Base-by-base conservation (phyloP, 306 rosid genomes). In the Gastrolobium bilobum region DNA sequence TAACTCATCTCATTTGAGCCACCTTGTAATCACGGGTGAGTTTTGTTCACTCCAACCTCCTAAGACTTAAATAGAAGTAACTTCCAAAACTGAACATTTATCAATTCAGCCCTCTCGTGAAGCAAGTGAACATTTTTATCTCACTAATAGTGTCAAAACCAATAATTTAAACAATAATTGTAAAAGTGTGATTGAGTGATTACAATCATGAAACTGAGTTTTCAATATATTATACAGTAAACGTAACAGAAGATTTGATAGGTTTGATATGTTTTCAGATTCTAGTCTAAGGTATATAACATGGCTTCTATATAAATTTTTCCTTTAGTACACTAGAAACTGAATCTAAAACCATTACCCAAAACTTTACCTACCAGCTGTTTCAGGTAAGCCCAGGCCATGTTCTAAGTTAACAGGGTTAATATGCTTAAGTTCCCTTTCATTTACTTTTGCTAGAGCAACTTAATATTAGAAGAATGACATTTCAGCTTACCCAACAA, bases 401-500 rank as follows among this genome's bases (percentile, higher is more conserved):
- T 38, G 40, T 62, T 59, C 50, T 11, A 10, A 4, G 63, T 11
- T 63, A 62, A 10, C 2, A 63, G 6, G 34, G 5, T 76, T 8
- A 43, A 35, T 33, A 44, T 9, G 51, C n/a, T 60, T 7, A 37
- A 29, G 31, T 11, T 10, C 56, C 39, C 56, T 10, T 15, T 63
- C n/a, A 33, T 20, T 33, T 15, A 62, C 50, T 39, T 37, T 11
- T 74, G 13, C 11, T 35, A 4, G 53, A 47, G 47, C 20, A 67
- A 47, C 29, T 50, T 39, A 53, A 51, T 60, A 5, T 53, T 42
- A 52, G 11, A 58, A 57, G 10, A 39, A 10, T 44, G 51, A 48
- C 13, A 62, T n/a, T 76, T 51, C 2, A 37, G 54, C 89, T 86
- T 84, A 92, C 97, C 97, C 89, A 75, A 63, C 82, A 79, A 92